phyloP scores from a whole-genome alignment of 345 rosid species.

The Sisymbrium altissimum region DNA sequence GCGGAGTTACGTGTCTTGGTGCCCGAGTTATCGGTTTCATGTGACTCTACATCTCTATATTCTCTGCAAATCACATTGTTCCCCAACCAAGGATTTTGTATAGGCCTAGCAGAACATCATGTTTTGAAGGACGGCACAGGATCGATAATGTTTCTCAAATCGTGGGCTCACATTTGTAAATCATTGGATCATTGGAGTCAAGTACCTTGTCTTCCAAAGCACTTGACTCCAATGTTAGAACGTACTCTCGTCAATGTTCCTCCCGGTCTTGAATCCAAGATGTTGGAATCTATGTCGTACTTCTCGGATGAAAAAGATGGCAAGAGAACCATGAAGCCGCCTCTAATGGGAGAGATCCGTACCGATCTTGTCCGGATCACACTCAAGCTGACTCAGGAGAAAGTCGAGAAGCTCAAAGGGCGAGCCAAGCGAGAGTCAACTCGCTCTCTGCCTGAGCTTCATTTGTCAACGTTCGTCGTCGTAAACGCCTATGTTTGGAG shows the following conservation, averaged over 20 bases:
- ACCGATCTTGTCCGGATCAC: too few relatives aligned
- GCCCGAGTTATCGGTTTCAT: neutral
- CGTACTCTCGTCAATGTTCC: conserved; percentile 26
- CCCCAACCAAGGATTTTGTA: neutral
- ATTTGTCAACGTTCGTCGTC: conserved; percentile 38
- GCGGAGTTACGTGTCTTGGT: neutral
- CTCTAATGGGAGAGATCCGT: neutral
- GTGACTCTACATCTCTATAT: neutral
- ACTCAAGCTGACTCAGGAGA: too few relatives aligned
- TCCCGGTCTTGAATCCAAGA: neutral
- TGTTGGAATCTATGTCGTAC: neutral
- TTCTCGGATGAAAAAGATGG: neutral
- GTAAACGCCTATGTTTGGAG: conserved; percentile 6
- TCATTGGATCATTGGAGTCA: neutral
- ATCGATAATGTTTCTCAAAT: conserved; percentile 14
- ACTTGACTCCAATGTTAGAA: conserved; percentile 28
- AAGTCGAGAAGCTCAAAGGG: conserved; percentile 21
- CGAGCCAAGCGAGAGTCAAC: conserved; percentile 3
- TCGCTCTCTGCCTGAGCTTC: neutral
- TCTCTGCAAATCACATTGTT: neutral
- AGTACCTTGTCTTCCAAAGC: neutral
- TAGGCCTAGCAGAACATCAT: neutral
- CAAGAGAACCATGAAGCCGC: conserved; percentile 7
- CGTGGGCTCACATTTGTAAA: conserved; percentile 33
- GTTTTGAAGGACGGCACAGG: conserved; percentile 20